Percentiles rank a stretch among this genome's conserved stretches.
These are phyloP conservation scores for Geotrichum phurueaensis DNA, from an alignment of 1,139 yeast species.

Conservation along the genomic window DNA sequence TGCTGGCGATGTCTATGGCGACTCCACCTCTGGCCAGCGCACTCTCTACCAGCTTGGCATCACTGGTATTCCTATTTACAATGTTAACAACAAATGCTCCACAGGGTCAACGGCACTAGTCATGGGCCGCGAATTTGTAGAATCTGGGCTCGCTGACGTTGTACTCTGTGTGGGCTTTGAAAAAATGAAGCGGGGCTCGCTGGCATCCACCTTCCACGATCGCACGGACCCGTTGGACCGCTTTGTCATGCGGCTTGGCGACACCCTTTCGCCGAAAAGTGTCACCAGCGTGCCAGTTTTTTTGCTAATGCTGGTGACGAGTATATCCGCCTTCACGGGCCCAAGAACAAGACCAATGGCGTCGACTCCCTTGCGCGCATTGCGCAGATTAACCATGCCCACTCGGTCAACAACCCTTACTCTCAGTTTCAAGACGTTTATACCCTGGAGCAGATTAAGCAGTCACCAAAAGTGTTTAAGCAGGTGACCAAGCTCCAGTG, in stretches of 20 bases:
- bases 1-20: slow-evolving; percentile 32
- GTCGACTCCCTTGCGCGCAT: slow-evolving; percentile 28
- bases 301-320: slow-evolving; percentile 32
- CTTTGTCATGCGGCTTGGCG: slow-evolving; percentile 22
- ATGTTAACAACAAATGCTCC: slow-evolving; percentile 33
- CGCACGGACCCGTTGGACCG: slow-evolving; percentile 28
- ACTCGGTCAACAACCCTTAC: slow-evolving; percentile 32
- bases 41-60: slow-evolving; percentile 32
- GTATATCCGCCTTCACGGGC: slow-evolving; percentile 25
- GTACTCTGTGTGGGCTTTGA: slow-evolving; percentile 32
- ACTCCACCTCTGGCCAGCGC: slow-evolving; percentile 32
- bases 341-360: slow-evolving; percentile 15
- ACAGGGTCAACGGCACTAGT: slow-evolving; percentile 32
- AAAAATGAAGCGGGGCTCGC: slow-evolving; percentile 31
- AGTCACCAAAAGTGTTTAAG: slow-evolving; percentile 27
- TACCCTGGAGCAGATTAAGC: slow-evolving; percentile 29
- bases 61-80: slow-evolving; percentile 31
- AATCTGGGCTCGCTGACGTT: slow-evolving; percentile 28
- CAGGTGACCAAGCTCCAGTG: slow-evolving; percentile 30
- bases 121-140: slow-evolving; percentile 27
- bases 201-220: slow-evolving; percentile 26
- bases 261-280: slow-evolving; percentile 21
- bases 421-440: slow-evolving; percentile 30
- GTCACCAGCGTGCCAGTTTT: slow-evolving; percentile 30
- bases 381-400: slow-evolving; percentile 30